These are phyloP conservation scores for Moesziomyces antarcticus DNA, from an alignment of 1,284 basidiomycete species.

Conservation along the genomic window DNA sequence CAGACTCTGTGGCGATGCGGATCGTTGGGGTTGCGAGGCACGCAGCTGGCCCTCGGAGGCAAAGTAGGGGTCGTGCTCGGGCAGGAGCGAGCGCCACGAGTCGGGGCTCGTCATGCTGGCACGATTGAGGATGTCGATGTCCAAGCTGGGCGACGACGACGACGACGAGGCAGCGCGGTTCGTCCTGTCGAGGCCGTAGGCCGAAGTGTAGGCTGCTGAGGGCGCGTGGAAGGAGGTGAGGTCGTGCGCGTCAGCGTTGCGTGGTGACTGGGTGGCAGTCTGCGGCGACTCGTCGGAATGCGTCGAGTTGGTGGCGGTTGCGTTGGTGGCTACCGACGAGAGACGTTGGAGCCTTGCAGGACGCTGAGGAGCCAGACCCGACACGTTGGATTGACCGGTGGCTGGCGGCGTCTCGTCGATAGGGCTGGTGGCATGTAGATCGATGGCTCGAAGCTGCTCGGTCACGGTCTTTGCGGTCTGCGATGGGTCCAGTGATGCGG, in stretches of 20 bases:
- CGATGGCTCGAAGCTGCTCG: slow-evolving; percentile 4
- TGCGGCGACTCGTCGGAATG: slow-evolving; percentile 21
- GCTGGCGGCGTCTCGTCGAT: background rate
- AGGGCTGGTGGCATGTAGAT: background rate
- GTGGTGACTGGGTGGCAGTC: slow-evolving; percentile 23
- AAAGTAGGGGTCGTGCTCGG: slow-evolving; percentile 57
- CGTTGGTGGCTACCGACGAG: slow-evolving; percentile 36
- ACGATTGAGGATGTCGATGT: slow-evolving; percentile 10
- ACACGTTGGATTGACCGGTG: background rate
- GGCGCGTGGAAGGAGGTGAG: slow-evolving; percentile 8
- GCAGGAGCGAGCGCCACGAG: slow-evolving; percentile 55
- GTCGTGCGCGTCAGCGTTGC: slow-evolving; percentile 9
- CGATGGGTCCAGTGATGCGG: background rate
- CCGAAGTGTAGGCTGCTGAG: slow-evolving; percentile 2
- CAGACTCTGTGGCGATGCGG: slow-evolving; percentile 26
- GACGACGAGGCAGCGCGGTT: background rate
- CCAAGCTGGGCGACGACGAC: slow-evolving; percentile 10
- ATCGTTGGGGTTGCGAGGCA: slow-evolving; percentile 9
- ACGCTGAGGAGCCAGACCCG: slow-evolving; percentile 22
- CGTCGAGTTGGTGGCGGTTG: slow-evolving; percentile 23
- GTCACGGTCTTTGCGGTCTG: background rate
- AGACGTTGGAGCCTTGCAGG: slow-evolving; percentile 39
- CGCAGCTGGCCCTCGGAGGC: slow-evolving; percentile 28
- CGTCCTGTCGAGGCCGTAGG: background rate
- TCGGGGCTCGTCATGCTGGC: slow-evolving; percentile 48